Evolutionary conservation across 2,329 filamentous ascomycete species (phyloP), one percentile per base, ranked within the genome.

Genomic region (Cladosporium austrohemisphaericum): DNA sequence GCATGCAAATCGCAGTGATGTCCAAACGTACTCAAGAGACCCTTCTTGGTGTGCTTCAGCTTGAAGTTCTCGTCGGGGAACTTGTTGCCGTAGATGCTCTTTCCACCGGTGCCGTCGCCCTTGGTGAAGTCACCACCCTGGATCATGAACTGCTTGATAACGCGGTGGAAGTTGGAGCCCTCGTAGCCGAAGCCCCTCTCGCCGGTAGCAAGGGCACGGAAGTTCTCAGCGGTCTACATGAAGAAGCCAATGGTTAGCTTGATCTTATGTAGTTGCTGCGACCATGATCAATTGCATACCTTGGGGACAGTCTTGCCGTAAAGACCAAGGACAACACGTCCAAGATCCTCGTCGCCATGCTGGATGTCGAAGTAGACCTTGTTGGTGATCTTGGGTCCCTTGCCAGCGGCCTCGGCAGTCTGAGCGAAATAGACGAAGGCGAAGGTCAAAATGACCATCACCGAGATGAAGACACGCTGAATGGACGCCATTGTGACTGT

Each of bases 11-110:
- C 11, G 5, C 18, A 10, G 20, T 13, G 20, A 14, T 41, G 13
- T 22, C 28, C 28, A 19, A 19, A 60, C 77, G 60, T 76, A 77
- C 76, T 89, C 58, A 93, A 76, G 44, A 88, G 75, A 64, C 88
- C 88, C 71, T 83, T 85, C 80, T 89, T 90, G 76, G 78, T 81
- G 83, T 94, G 88, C 71, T 90, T 91, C 67, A 92, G 79, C 84
- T 93, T 92, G 80, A 94, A 93, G 85, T 92, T 93, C 83, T 94
- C 88, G 64, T 94, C 88, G 57, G 81, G 72, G 75, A 93, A 93
- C 74, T 87, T 88, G 61, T 80, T 77, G 63, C 88, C 88, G 69
- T 92, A 93, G 76, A 93, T 92, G 57, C 85, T 89, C 79, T 90
- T 91, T 71, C 88, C 88, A 68, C 87, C 87, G 56, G 87, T 91